Percentiles rank a stretch among this genome's conserved stretches.
phyloP scores from a whole-genome alignment of 129 eudicot genomes.

The Calendula officinalis region DNA sequence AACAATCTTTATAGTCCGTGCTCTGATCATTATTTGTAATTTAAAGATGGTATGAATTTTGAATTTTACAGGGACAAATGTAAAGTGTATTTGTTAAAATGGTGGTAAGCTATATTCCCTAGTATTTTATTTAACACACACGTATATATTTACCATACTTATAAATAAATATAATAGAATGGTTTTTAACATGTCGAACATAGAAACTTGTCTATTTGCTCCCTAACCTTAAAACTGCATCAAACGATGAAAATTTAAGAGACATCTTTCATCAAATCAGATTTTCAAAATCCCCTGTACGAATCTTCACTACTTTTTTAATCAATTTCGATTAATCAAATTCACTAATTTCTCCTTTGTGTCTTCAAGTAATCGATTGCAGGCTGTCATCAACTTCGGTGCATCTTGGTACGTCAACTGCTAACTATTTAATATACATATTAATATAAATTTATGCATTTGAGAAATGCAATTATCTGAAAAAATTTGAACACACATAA shows the following conservation, averaged over 20 bases:
- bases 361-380: constrained; percentile 14
- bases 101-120: no score
- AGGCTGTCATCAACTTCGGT: constrained; percentile 86
- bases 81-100: no score
- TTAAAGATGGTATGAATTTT: no score
- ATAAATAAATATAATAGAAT: no score
- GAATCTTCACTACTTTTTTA: not conserved
- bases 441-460: not conserved
- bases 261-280: constrained; percentile 61
- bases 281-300: constrained; percentile 63
- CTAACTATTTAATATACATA: not conserved
- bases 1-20: no score
- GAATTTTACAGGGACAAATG: no score
- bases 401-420: constrained; percentile 72
- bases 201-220: constrained; percentile 11
- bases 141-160: no score
- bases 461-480: not conserved
- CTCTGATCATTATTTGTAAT: no score
- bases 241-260: constrained; percentile 57
- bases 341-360: not conserved
- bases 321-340: not conserved
- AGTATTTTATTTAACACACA: no score
- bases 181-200: no score
- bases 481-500: constrained; percentile 21
- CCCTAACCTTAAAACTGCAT: constrained; percentile 45